phyloP scores from a whole-genome alignment of 805 yeast genomes.

The Kluyveromyces aestuarii region DNA sequence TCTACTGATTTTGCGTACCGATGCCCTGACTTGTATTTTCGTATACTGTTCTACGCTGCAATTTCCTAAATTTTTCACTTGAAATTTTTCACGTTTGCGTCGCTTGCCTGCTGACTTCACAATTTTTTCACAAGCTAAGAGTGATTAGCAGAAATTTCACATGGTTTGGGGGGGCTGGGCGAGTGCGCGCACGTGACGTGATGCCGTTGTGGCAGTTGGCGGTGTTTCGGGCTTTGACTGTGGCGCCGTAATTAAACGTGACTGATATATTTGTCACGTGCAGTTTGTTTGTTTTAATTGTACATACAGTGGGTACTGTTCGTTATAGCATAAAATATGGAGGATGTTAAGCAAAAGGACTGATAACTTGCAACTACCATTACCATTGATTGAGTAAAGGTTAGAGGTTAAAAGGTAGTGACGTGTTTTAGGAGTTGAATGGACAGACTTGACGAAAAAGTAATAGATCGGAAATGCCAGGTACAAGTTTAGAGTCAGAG shows the following conservation, averaged over 20 bases:
- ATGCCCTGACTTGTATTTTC: neutral
- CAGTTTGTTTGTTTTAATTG: neutral
- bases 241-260: neutral
- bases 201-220: neutral
- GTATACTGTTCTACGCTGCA: neutral
- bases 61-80: neutral
- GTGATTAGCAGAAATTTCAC: neutral
- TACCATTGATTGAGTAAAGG: too few relatives aligned
- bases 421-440: too few relatives aligned
- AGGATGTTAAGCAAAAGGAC: too few relatives aligned
- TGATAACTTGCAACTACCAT: too few relatives aligned
- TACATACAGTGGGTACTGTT: too few relatives aligned
- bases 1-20: neutral
- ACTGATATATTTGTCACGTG: too few relatives aligned
- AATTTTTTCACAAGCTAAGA: neutral
- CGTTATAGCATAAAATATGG: too few relatives aligned
- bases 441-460: too few relatives aligned
- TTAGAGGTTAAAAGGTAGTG: too few relatives aligned
- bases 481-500: constrained; percentile 3
- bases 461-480: neutral
- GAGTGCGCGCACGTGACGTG: neutral
- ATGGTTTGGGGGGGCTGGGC: neutral
- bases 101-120: neutral
- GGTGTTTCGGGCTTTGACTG: neutral
- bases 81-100: neutral